phyloP scores from a whole-genome alignment of 345 rosid genomes.

The Eucalyptus cloeziana region DNA sequence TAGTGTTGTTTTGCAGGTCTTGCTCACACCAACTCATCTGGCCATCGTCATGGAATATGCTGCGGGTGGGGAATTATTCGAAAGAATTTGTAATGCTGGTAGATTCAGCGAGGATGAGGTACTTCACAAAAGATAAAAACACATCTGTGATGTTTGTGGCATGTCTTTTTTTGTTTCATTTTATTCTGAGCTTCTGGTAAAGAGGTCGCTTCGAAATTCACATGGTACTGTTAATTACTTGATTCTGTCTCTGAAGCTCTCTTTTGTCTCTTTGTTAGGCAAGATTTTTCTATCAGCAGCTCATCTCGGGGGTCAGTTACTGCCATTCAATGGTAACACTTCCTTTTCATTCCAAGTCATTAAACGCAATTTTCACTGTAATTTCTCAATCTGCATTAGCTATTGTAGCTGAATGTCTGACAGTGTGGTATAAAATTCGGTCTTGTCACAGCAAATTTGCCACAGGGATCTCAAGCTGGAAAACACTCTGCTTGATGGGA shows the following conservation, averaged over 20 bases:
- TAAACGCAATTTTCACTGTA: background rate
- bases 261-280: constrained; percentile 29
- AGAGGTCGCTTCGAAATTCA: background rate
- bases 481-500: constrained; percentile 82
- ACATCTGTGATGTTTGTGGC: background rate
- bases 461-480: constrained; percentile 93
- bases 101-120: constrained; percentile 72
- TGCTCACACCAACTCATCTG: constrained; percentile 73
- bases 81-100: constrained; percentile 70
- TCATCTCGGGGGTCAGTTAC: constrained; percentile 87
- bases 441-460: constrained; percentile 54
- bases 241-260: background rate
- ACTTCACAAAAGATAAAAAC: background rate
- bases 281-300: constrained; percentile 81
- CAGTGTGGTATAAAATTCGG: background rate
- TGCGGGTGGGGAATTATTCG: constrained; percentile 85
- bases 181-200: background rate
- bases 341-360: background rate
- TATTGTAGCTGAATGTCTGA: background rate
- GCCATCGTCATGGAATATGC: constrained; percentile 94
- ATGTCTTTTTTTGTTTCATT: background rate
- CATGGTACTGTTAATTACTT: background rate
- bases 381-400: background rate
- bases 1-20: constrained; percentile 28
- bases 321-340: constrained; percentile 70